Evolutionary conservation across 176 grass and related monocot genomes (phyloP), one percentile per base, ranked within the genome.

Genomic region (Tillandsia fasciculata): DNA sequence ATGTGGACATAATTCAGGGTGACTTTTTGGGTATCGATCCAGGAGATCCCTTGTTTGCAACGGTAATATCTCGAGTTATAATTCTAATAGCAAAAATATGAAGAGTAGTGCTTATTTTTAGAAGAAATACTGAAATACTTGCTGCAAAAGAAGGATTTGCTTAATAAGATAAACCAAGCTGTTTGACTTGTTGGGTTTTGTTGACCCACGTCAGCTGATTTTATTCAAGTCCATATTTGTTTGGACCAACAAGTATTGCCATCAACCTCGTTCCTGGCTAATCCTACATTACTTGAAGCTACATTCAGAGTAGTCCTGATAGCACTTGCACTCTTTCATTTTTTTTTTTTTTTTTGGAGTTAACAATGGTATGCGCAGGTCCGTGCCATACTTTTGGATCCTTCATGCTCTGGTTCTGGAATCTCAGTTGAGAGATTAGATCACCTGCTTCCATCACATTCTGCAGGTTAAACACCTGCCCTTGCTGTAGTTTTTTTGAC

Each of bases 391-490:
- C 79, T 97, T 26, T 71, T 92, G 72, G 89, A 97, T 13, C 93
- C 93, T 33, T 97, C 93, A 26, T 97, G 93, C 63, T 97, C 93
- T 87, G 93, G 93, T 64, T 97, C 93, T 79, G 89, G 93, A 72
- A 92, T 87, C 26, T 87, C 93, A 67, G 63, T 74, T 48, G 82
- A 97, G 79, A 90, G 93, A 87, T 81, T 97, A 50, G 93, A 97
- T 61, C 53, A 97, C 67, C 74, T 97, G 72, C 82, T 97, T 64
- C 93, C 93, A 70, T 92, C 93, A 48, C 80, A 92, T 58, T 71
- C 75, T 63, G 79, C 77, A 92, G 86, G 93, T 96, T 8, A 42
- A 42, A 42, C 6, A 42, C 4, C 33, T 42, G 33, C 7, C 33
- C 33, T 42, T 42, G 33, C 33, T 42, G 33, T 42, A 42, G 33